Evolutionary conservation across 169 alveolate species (phyloP).

Genomic region (Eimeria maxima): DNA sequence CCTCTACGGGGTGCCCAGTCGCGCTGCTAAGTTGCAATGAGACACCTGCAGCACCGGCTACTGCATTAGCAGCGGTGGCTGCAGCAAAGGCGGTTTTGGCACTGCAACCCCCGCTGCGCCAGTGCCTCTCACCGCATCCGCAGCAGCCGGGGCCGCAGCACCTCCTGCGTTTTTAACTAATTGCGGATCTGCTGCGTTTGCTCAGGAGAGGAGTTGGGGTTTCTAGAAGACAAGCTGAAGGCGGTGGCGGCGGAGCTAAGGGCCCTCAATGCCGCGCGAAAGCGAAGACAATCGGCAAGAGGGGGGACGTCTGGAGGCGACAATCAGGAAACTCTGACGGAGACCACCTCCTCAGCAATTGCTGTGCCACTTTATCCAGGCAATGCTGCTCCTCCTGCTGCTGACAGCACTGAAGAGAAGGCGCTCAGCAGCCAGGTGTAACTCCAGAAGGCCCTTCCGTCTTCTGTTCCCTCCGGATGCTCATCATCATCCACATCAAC

Average conservation of each 20-base stretch:
- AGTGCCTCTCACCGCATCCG: not conserved
- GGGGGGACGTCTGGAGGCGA: not conserved
- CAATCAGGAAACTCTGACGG: not conserved
- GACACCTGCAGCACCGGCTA: not conserved
- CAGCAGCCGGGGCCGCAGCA: not conserved
- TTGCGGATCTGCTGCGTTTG: not conserved
- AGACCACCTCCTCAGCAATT: not conserved
- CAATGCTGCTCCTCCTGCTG: not conserved
- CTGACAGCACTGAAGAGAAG: not conserved
- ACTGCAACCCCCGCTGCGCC: not conserved
- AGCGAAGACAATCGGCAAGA: not conserved
- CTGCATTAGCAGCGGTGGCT: not conserved
- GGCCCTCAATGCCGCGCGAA: slow-evolving; percentile 34
- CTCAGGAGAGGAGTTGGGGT: slow-evolving; percentile 18
- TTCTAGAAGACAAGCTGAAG: slow-evolving; percentile 34
- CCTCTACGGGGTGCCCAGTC: no score
- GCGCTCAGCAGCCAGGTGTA: slow-evolving; percentile 28
- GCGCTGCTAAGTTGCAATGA: not conserved
- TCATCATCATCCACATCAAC: not conserved
- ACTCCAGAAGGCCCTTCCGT: not conserved
- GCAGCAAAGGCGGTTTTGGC: no score
- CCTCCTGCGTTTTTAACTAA: not conserved
- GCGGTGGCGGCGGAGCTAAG: slow-evolving; percentile 35
- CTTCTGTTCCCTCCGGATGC: not conserved
- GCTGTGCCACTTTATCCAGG: not conserved